A percentile compares a stretch with the other conserved stretches of the same genome.
phyloP scores from a whole-genome alignment of 345 rosid genomes.

The Brassica rapa region DNA sequence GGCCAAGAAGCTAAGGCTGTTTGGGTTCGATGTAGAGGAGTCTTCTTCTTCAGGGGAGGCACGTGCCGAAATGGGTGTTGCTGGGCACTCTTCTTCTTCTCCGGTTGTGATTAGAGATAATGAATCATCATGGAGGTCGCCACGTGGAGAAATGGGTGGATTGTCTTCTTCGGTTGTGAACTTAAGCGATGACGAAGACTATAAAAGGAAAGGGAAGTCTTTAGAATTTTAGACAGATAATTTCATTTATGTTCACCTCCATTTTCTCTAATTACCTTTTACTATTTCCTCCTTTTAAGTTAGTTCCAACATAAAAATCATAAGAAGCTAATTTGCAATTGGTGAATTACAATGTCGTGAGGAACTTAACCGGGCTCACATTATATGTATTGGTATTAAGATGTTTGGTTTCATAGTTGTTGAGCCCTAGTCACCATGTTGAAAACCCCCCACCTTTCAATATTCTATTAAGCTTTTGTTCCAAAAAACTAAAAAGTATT shows the following conservation, averaged over 20 bases:
- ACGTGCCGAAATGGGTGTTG: conserved; percentile 23
- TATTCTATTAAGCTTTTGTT: not conserved
- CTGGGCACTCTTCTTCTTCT: conserved; percentile 26
- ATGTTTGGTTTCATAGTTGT: conserved; percentile 16
- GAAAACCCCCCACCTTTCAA: not conserved
- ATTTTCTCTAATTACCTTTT: not conserved
- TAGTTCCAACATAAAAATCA: conserved; percentile 6
- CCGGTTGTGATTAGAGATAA: conserved; percentile 35
- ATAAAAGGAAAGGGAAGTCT: conserved; percentile 43
- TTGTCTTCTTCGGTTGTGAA: conserved; percentile 30
- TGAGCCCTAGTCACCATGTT: conserved; percentile 22
- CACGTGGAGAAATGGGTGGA: not conserved
- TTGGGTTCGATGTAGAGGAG: conserved; percentile 68
- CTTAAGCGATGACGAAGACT: conserved; percentile 29
- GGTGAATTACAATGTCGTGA: conserved; percentile 19
- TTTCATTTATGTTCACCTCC: not conserved
- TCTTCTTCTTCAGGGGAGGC: conserved; percentile 43
- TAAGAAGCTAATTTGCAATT: not conserved
- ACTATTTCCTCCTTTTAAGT: not conserved
- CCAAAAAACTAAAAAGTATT: not conserved
- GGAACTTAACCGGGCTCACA: conserved; percentile 2
- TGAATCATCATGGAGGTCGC: conserved; percentile 12
- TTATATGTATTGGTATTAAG: conserved; percentile 8
- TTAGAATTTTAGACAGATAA: conserved; percentile 17
- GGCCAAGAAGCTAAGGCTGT: conserved; percentile 59